Evolutionary conservation across 257 asterid species (phyloP), one percentile per base, ranked within the genome.

Genomic region (Leptodermis oblonga): DNA sequence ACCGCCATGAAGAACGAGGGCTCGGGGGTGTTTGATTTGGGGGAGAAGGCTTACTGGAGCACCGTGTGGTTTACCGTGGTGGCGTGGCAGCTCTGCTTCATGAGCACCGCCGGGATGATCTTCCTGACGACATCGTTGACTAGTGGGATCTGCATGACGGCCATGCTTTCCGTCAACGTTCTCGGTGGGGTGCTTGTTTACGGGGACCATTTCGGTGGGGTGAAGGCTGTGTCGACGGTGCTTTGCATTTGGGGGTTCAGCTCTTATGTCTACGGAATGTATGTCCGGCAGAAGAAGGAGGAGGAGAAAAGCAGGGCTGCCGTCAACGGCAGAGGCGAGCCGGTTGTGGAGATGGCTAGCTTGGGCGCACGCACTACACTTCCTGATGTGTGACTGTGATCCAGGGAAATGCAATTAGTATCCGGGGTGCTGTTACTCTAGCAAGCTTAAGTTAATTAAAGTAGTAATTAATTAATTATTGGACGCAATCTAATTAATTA

Each of bases 61-160:
- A 85, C 91, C 0, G 55, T 90, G 41, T 74, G 10, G 1, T 74
- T 74, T 31, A 78, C 53, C 14, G 1, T 81, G 23, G 55, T 85
- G 11, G 62, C 84, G 20, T 90, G 97, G 95, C 96, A 88, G 78
- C 18, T 90, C 3, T 75, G 85, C 65, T 90, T 90, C 76, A 30
- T 88, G 86, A 95, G 97, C 15, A 90, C 92, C 0, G 95, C 96
- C 1, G 97, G 92, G 1, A 81, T 90, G 87, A 87, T 90, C 61
- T 88, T 90, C 68, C 18, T 90, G 73, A 90, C 92, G 52, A 79
- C 95, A 72, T 86, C 95, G 54, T 46, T 90, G 71, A 88, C 88
- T 0, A 82, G 97, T 0, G 92, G 92, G 77, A 76, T 85, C 0
- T 88, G 96, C 85, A 81, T 79, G 92, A 88, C 96, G 69, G 95